These are phyloP conservation scores for Lasiodiplodia hormozganensis DNA, from an alignment of 2,329 filamentous ascomycete genomes.

Conservation along the genomic window DNA sequence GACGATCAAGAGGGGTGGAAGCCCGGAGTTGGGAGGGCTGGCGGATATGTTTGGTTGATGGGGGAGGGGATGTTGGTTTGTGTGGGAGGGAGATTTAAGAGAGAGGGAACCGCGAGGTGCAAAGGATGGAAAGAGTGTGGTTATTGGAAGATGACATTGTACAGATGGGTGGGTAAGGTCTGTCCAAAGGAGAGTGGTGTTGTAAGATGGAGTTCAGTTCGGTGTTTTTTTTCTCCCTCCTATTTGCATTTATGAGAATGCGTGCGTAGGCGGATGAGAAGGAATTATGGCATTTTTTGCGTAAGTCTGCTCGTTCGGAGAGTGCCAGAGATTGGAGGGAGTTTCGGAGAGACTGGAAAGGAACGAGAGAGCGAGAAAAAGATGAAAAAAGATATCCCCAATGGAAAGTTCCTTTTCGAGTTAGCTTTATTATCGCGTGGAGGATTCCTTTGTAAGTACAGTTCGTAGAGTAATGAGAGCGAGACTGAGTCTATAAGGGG, in stretches of 20 bases:
- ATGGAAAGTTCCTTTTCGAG: not conserved
- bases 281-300: too few relatives aligned
- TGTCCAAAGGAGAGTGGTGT: too few relatives aligned
- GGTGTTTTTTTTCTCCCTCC: too few relatives aligned
- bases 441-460: not conserved
- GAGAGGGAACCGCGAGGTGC: not conserved
- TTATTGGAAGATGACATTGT: too few relatives aligned
- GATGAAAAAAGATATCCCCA: constrained; percentile 11
- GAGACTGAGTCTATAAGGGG: not conserved
- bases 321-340: not conserved
- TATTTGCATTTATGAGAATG: too few relatives aligned
- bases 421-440: not conserved
- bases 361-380: not conserved
- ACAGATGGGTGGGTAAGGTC: too few relatives aligned
- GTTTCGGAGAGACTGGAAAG: too few relatives aligned
- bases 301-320: not conserved
- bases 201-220: too few relatives aligned
- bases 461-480: not conserved
- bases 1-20: constrained; percentile 47
- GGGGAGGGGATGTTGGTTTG: not conserved
- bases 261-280: too few relatives aligned
- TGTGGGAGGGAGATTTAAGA: not conserved
- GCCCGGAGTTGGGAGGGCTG: constrained; percentile 51
- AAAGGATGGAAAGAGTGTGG: not conserved
- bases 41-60: constrained; percentile 52